Base-by-base conservation (phyloP, 257 asterid genomes). In the Rauvolfia tetraphylla region DNA sequence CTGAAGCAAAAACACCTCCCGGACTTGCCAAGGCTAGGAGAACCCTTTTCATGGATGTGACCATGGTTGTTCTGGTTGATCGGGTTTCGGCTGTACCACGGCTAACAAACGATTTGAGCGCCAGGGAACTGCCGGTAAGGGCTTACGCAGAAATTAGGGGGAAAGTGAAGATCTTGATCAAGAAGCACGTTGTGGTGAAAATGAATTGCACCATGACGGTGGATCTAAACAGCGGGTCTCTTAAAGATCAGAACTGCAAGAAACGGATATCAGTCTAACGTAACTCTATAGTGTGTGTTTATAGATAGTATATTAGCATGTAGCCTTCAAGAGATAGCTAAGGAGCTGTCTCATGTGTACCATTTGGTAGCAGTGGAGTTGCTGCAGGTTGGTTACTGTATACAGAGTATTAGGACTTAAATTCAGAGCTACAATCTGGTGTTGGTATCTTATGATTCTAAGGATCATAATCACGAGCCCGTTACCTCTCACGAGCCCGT, bases 151-250 rank as follows among this genome's bases (percentile, higher is more conserved):
- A 69, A 22, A 68, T 90, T 0, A 65, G 63, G 15, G 96, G 96
- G 42, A 77, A 81, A 77, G 85, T 89, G 75, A 85, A 75, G 81
- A 85, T 85, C 27, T 73, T 81, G 27, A 68, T 65, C 4, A 89
- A 83, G 76, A 89, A 84, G 56, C 38, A 13, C 36, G 67, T 82
- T 7, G 76, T 68, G 14, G 77, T 89, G 33, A 78, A 53, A 44
- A 25, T 86, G 84, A 88, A 87, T 75, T 89, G 93, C 66, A 83
- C 80, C 0, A 87, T 89, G 85, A 77, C 59, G 22, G 53, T 89
- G 72, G 84, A 81, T 72, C 1, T 81, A 12, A 57, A 41, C 46
- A 88, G 80, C 63, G 71, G 61, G 31, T 72, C 23, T 1, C 74
- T 87, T 41, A 68, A 70, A 72, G 86, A 81, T 69, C 69, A 74